Evolutionary conservation across 345 rosid species (phyloP).

Genomic region (Psidium guajava): DNA sequence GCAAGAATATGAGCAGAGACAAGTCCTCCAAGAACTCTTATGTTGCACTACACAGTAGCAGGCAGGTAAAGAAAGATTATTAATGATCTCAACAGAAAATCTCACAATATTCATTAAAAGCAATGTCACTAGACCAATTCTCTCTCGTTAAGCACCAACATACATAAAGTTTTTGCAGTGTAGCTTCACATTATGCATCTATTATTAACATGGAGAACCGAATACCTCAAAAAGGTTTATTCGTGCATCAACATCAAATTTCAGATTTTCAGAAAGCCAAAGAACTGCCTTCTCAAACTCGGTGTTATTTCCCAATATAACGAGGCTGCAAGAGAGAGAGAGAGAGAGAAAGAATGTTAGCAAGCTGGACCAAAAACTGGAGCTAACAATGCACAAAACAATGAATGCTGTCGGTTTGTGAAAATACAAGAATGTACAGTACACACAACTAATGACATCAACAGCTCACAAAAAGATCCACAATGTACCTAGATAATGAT

Average conservation of each 20-base stretch:
- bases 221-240: constrained; percentile 89
- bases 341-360: background rate
- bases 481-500: constrained; percentile 67
- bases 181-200: background rate
- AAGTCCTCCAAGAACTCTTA: constrained; percentile 99
- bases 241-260: constrained; percentile 77
- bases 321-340: constrained; percentile 48
- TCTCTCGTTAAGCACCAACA: background rate
- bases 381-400: background rate
- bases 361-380: background rate
- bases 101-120: background rate
- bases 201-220: background rate
- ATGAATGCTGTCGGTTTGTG: background rate
- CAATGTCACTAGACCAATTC: background rate
- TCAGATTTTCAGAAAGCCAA: constrained; percentile 84
- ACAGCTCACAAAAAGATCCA: background rate
- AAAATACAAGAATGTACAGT: background rate
- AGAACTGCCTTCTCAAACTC: constrained; percentile 73
- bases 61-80: constrained; percentile 13
- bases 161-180: background rate
- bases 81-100: constrained; percentile 6
- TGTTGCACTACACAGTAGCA: constrained; percentile 74
- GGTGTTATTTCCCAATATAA: constrained; percentile 75
- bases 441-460: background rate
- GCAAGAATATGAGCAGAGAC: constrained; percentile 99